phyloP scores from a whole-genome alignment of 73 alveolate genomes.

The Symbiodinium pilosum region DNA sequence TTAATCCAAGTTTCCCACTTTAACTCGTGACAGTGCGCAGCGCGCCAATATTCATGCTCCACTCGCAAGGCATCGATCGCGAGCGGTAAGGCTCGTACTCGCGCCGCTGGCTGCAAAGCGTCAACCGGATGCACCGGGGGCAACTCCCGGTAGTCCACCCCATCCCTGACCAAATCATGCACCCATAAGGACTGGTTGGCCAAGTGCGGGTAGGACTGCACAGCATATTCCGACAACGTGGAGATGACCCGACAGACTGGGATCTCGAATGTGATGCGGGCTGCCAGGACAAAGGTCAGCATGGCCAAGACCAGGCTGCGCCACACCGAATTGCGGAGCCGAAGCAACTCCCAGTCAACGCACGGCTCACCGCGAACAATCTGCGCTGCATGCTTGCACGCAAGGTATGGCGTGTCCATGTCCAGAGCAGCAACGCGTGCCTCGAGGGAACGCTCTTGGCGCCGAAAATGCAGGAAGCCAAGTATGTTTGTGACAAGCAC shows the following conservation, averaged over 20 bases:
- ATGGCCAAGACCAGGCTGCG: slow-evolving; percentile 22
- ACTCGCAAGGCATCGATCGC: not conserved
- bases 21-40: not conserved
- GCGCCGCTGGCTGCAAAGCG: too few relatives aligned
- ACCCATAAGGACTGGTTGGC: not conserved
- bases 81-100: not conserved
- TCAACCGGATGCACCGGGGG: not conserved
- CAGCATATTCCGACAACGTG: not conserved
- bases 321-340: slow-evolving; percentile 34
- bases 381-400: not conserved
- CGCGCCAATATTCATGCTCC: not conserved
- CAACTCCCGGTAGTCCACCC: not conserved
- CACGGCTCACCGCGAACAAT: not conserved
- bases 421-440: slow-evolving; percentile 6
- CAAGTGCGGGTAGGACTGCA: not conserved
- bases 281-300: not conserved
- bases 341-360: not conserved
- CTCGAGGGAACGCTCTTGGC: not conserved
- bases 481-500: not conserved
- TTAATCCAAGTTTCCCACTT: too few relatives aligned
- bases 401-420: not conserved
- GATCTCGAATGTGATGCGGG: not conserved
- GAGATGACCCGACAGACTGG: not conserved
- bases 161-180: not conserved
- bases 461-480: not conserved